phyloP scores from a whole-genome alignment of 164 flowering plant species.

The Vitis cinerea region DNA sequence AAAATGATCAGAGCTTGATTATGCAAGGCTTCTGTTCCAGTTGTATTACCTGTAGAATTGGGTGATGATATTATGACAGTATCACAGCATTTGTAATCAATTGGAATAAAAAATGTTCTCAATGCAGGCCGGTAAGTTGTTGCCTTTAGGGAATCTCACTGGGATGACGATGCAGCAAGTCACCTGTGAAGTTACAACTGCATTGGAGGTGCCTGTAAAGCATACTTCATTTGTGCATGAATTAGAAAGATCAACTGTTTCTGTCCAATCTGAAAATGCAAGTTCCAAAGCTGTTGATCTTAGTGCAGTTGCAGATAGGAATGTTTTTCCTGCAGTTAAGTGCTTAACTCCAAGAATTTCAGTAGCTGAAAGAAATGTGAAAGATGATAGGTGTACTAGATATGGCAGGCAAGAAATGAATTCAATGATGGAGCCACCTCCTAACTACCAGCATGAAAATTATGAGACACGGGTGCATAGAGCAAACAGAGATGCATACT shows the following conservation, averaged over 20 bases:
- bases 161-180: too few relatives aligned
- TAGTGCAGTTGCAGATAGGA: conserved; percentile 39
- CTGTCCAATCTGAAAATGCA: conserved; percentile 35
- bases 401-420: conserved; percentile 37
- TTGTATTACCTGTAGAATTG: too few relatives aligned
- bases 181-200: too few relatives aligned
- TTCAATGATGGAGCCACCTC: conserved; percentile 41
- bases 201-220: too few relatives aligned
- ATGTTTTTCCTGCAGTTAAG: conserved; percentile 31
- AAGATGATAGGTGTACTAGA: conserved; percentile 42
- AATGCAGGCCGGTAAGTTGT: too few relatives aligned
- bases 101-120: too few relatives aligned
- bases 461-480: conserved; percentile 43
- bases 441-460: conserved; percentile 38
- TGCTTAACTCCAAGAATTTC: conserved; percentile 26
- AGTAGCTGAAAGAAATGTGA: conserved; percentile 41
- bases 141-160: too few relatives aligned
- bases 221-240: conserved; percentile 21
- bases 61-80: too few relatives aligned
- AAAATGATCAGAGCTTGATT: too few relatives aligned
- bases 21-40: too few relatives aligned
- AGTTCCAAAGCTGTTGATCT: conserved; percentile 36
- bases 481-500: conserved; percentile 35
- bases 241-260: conserved; percentile 35
- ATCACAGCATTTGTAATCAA: too few relatives aligned